Conservation (phyloP, 2,329 filamentous ascomycete species). For the Thelonectria olida region DNA sequence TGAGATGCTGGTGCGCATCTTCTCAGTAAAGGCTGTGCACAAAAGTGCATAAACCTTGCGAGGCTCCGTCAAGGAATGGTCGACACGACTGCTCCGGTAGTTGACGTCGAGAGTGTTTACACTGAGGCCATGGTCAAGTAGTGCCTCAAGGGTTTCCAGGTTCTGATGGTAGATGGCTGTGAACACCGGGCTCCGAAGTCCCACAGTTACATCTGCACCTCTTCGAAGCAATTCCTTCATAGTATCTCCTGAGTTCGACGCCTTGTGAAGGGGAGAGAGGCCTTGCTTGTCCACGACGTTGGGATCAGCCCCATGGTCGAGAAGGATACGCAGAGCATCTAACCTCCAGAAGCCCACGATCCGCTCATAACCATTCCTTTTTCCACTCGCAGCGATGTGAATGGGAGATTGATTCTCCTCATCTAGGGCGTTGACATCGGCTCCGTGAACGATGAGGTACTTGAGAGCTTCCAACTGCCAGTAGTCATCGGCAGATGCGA, state of each 20-base stretch:
- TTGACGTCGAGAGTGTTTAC: slow-evolving; percentile 11
- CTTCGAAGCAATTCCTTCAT: slow-evolving; percentile 18
- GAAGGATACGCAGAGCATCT: slow-evolving; percentile 19
- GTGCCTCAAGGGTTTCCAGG: slow-evolving; percentile 6
- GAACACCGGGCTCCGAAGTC: slow-evolving; percentile 23
- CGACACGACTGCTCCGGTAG: not conserved
- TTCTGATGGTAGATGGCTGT: slow-evolving; percentile 19
- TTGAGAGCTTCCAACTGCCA: slow-evolving; percentile 31
- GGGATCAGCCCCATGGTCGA: slow-evolving; percentile 29
- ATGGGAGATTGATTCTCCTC: slow-evolving; percentile 20
- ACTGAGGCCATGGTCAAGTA: slow-evolving; percentile 26
- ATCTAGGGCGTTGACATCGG: slow-evolving; percentile 11
- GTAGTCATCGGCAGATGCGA: slow-evolving; percentile 24
- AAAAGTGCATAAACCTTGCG: slow-evolving; percentile 23
- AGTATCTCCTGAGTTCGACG: slow-evolving; percentile 6
- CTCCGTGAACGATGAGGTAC: slow-evolving; percentile 26
- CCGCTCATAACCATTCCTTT: rapidly evolving
- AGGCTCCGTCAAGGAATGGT: too few relatives aligned
- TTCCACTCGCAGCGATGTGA: slow-evolving; percentile 22
- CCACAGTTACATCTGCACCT: slow-evolving; percentile 15
- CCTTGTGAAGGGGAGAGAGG: slow-evolving; percentile 19
- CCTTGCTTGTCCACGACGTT: slow-evolving; percentile 18
- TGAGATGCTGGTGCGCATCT: rapidly evolving
- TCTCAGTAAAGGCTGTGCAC: slow-evolving; percentile 1
- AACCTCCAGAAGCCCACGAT: slow-evolving; percentile 14